These are phyloP conservation scores for Aquilaria yunnanensis DNA, from an alignment of 345 rosid species.

Conservation along the genomic window DNA sequence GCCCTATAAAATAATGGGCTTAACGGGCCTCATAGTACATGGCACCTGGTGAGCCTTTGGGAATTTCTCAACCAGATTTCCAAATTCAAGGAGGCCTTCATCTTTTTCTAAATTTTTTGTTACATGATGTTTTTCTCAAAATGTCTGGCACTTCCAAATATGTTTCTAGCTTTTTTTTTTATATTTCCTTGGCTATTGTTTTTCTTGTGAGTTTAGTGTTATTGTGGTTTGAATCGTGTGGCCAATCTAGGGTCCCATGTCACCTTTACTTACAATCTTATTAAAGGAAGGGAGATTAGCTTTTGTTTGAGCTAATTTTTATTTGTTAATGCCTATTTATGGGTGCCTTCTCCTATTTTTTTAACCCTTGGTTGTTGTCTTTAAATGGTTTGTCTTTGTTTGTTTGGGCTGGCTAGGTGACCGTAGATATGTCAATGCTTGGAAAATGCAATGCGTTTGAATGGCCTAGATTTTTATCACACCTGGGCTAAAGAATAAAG, in stretches of 20 bases:
- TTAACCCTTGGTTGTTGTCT: background rate
- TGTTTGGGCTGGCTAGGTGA: constrained; percentile 1
- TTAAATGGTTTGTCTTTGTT: background rate
- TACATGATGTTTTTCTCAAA: background rate
- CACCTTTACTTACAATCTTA: background rate
- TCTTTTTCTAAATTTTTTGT: background rate
- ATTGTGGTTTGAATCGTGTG: background rate
- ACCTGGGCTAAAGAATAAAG: too few species aligned
- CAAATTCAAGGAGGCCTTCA: constrained; percentile 20
- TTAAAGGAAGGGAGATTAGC: background rate
- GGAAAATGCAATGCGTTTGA: too few species aligned
- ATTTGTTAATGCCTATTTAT: background rate
- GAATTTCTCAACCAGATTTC: constrained; percentile 12
- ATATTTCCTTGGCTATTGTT: background rate
- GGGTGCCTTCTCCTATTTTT: background rate
- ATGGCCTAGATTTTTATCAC: too few species aligned
- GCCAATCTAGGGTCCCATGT: constrained; percentile 10
- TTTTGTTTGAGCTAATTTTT: constrained; percentile 1
- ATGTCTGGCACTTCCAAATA: background rate
- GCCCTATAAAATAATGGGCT: too few species aligned
- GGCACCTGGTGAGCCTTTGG: too few species aligned
- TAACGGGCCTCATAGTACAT: too few species aligned
- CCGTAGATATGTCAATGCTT: background rate
- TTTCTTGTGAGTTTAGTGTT: background rate
- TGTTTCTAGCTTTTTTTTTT: background rate